Base-by-base conservation (phyloP, 345 rosid species). In the Psidium guajava region DNA sequence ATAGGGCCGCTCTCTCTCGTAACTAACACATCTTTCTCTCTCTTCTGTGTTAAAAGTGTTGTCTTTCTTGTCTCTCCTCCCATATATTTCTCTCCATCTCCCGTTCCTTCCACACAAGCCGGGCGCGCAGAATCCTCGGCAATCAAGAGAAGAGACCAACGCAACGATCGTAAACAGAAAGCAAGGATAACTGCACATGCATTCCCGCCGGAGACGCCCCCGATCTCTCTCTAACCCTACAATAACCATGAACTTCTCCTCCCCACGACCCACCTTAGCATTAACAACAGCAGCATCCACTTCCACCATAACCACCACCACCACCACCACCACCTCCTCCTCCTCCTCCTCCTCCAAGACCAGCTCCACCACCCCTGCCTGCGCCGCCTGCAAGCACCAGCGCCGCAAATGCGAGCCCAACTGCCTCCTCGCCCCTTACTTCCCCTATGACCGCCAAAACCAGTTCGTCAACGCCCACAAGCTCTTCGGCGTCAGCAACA, bases 381-480 rank as follows among this genome's bases (percentile, higher is more conserved):
- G 99, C 57, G 99, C 99, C 6, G 99, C 99, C 4, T 97, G 99
- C 91, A 96, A 95, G 89, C 95, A 95, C 95, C 99, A 94, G 86
- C 97, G 99, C 3, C 93, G 96, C 81, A 95, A 96, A 88, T 97
- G 99, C 87, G 92, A 93, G 27, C 94, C 98, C 16, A 98, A 96
- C 90, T 97, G 99, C 92, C 89, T 96, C 86, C 96, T 96, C 84
- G 99, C 99, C 40, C 99, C 99, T 85, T 97, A 95, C 88, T 97
- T 96, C 88, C 99, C 99, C 85, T 96, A 93, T 21, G 93, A 94
- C 82, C 94, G 95, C 82, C 98, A 92, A 50, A 87, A 93, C 14
- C 99, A 96, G 80, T 97, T 97, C 94, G 96, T 91, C 49, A 97
- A 97, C 53, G 99, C 98, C 0, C 99, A 97, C 88, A 97, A 94